Conservation (phyloP, 306 rosid genomes). For the Fagus crenata region DNA sequence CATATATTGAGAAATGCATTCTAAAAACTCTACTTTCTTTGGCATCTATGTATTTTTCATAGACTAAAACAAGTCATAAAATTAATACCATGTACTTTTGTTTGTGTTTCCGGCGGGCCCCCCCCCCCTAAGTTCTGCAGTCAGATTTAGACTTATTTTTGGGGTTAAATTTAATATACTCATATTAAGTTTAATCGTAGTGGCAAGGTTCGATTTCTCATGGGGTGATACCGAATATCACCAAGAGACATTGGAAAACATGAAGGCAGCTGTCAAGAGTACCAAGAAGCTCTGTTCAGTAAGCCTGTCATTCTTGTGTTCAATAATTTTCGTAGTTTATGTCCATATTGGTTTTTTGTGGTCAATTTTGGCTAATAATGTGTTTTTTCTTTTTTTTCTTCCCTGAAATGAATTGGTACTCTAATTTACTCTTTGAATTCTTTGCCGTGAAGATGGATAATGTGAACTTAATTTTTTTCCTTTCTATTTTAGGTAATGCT, state of each 20-base stretch:
- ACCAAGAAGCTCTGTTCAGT: constrained; percentile 82
- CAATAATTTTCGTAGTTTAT: neutral
- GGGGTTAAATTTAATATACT: constrained; percentile 2
- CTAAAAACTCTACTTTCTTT: neutral
- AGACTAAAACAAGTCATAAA: neutral
- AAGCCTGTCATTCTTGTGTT: constrained; percentile 23
- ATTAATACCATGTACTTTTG: neutral
- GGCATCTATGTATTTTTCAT: neutral
- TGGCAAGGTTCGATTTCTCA: constrained; percentile 84
- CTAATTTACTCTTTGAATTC: constrained; percentile 1
- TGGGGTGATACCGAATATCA: constrained; percentile 80
- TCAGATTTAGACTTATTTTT: constrained; percentile 1
- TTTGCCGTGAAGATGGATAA: constrained; percentile 18
- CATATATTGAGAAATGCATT: neutral
- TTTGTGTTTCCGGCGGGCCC: neutral
- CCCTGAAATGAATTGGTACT: constrained; percentile 4
- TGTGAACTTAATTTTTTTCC: constrained; percentile 11
- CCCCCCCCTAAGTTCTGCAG: neutral
- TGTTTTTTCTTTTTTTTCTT: neutral
- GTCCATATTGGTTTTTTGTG: neutral
- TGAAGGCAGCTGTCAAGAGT: constrained; percentile 56
- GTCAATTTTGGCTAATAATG: neutral
- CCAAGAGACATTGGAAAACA: constrained; percentile 79
- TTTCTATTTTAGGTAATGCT: constrained; percentile 71
- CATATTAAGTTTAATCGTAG: constrained; percentile 36